Evolutionary conservation across 108 stramenopile genomes (phyloP), one percentile per base, ranked within the genome.

Genomic region (Schizochytrium sp.): DNA sequence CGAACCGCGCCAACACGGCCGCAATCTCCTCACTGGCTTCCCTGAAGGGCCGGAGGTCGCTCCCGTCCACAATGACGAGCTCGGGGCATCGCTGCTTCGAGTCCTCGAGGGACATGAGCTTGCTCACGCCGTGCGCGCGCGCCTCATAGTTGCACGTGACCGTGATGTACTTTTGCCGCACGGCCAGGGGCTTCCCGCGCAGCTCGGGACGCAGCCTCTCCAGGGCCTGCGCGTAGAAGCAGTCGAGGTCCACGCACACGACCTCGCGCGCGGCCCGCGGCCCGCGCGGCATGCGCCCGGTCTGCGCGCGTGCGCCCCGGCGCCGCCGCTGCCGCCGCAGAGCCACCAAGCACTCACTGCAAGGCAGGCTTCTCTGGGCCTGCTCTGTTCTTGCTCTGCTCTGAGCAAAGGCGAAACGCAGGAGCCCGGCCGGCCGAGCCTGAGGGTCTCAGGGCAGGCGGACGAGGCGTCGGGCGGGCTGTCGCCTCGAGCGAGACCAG

Each of bases 61-160:
- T 57, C 18, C 87, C 87, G 57, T 57, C 53, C 25, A 87, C 87
- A 21, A 87, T 5, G 28, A 6, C n/a, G 25, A 87, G 87, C 25
- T 5, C 53, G n/a, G 87, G 87, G 87, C 87, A 87, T 29, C 10
- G 25, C 43, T 5, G 5, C 19, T 21, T 8, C 21, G 87, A 51
- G 18, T 87, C 87, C 41, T 23, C 87, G 53, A 58, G n/a, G 21
- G 25, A 8, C 87, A 57, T 55, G 29, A 87, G 57, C 87, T 87
- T 87, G 53, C 5, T 25, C 53, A 87, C 57, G 28, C 87, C 87
- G 5, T 5, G 5, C 18, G 16, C 19, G 57, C 87, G 53, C 16
- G 87, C 87, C 25, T 57, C 87, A 21, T 87, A 87, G 57, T 87
- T 87, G 87, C 87, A 87, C 48, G 87, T 87, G 55, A 87, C 87